phyloP scores from a whole-genome alignment of 1,284 basidiomycete genomes.

The Mycena sp. region DNA sequence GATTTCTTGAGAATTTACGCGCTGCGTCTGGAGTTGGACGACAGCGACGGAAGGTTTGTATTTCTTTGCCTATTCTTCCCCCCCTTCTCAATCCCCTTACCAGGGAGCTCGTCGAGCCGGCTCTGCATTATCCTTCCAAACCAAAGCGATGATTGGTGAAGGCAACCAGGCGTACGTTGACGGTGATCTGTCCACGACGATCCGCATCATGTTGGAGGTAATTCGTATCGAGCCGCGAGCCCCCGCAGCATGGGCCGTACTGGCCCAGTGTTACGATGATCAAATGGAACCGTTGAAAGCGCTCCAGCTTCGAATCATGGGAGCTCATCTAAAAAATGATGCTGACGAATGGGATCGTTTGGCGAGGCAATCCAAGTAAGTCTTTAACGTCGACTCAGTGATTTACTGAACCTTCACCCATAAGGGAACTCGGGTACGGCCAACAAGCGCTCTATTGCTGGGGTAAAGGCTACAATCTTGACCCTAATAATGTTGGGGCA shows the following conservation, averaged over 20 bases:
- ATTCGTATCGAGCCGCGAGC: conserved; percentile 94
- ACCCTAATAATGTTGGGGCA: conserved; percentile 85
- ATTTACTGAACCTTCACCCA: neutral
- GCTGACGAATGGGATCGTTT: conserved; percentile 90
- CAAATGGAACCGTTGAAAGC: conserved; percentile 75
- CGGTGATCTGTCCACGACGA: conserved; percentile 73
- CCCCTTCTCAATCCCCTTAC: neutral
- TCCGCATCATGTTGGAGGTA: conserved; percentile 88
- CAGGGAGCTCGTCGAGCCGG: conserved; percentile 36
- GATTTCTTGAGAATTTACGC: conserved; percentile 76
- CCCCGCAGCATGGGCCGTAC: conserved; percentile 85
- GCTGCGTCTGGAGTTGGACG: conserved; percentile 77
- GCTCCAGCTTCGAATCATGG: conserved; percentile 89
- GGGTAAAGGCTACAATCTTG: conserved; percentile 82
- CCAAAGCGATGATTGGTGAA: conserved; percentile 82
- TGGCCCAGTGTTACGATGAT: conserved; percentile 84
- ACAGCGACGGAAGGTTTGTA: conserved; percentile 53
- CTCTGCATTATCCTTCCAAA: conserved; percentile 83
- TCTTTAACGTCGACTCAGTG: neutral
- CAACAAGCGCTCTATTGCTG: conserved; percentile 95
- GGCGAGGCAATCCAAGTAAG: conserved; percentile 77
- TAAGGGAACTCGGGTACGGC: conserved; percentile 72
- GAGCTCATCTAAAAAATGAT: conserved; percentile 87
- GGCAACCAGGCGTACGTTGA: conserved; percentile 91
- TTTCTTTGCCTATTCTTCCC: neutral